Percentiles rank a stretch among this genome's conserved stretches.
These are phyloP conservation scores for Flaveria ramosissima DNA, from an alignment of 129 eudicot genomes.

Conservation along the genomic window DNA sequence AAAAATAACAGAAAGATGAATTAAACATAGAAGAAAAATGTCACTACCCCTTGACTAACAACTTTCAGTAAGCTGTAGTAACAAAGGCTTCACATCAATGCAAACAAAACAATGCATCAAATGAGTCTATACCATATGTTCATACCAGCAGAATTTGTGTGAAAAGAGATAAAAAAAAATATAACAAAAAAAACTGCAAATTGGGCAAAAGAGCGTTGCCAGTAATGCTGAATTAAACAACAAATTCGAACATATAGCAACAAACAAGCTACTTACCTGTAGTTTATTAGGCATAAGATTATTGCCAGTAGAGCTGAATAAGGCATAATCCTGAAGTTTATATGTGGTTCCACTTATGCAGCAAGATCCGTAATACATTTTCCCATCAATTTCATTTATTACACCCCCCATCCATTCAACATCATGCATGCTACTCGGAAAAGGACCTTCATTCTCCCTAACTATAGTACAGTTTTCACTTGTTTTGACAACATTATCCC, in stretches of 20 bases:
- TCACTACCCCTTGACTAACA: not conserved
- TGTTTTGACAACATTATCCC: slow-evolving; percentile 38
- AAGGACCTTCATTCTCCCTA: slow-evolving; percentile 34
- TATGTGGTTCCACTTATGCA: slow-evolving; percentile 60
- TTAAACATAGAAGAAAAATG: not conserved
- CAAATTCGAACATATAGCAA: not conserved
- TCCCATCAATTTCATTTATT: slow-evolving; percentile 48
- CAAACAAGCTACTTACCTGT: slow-evolving; percentile 54
- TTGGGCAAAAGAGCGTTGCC: not conserved
- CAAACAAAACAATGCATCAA: not conserved
- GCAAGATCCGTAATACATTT: slow-evolving; percentile 64
- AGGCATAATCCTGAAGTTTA: slow-evolving; percentile 73
- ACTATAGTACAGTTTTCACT: slow-evolving; percentile 25
- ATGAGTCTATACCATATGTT: not conserved
- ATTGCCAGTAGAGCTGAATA: slow-evolving; percentile 49
- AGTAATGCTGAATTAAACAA: slow-evolving; percentile 2
- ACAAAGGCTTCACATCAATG: not conserved
- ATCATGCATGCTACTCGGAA: slow-evolving; percentile 44
- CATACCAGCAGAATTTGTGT: slow-evolving; percentile 10
- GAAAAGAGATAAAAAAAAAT: not conserved
- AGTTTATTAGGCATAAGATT: slow-evolving; percentile 68
- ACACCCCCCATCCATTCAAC: slow-evolving; percentile 75
- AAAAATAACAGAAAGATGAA: not conserved
- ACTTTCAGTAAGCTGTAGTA: not conserved
- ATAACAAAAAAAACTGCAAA: not conserved